These are phyloP conservation scores for Vigna hirtella DNA, from an alignment of 306 rosid species.

Conservation along the genomic window DNA sequence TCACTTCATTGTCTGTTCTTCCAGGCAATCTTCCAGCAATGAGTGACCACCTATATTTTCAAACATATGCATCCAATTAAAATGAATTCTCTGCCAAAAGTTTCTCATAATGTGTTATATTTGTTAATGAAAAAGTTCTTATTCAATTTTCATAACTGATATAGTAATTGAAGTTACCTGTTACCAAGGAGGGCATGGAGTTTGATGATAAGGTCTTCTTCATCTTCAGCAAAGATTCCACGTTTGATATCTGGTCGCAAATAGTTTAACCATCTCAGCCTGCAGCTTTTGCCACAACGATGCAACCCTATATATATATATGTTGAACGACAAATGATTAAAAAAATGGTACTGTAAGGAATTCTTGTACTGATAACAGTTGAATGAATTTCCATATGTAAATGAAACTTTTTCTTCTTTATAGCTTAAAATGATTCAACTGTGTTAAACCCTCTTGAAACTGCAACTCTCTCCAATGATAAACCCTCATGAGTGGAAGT, in stretches of 20 bases:
- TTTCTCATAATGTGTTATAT: background rate
- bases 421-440: background rate
- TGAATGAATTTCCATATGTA: background rate
- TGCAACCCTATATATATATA: slow-evolving; percentile 55
- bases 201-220: slow-evolving; percentile 82
- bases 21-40: slow-evolving; percentile 75
- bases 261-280: slow-evolving; percentile 80
- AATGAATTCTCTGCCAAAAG: background rate
- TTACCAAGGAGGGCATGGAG: slow-evolving; percentile 86
- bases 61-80: background rate
- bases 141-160: background rate
- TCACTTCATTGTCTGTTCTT: slow-evolving; percentile 64
- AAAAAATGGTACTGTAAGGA: background rate
- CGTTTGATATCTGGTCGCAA: slow-evolving; percentile 76
- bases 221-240: slow-evolving; percentile 73
- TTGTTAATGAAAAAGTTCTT: background rate
- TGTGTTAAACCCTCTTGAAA: background rate
- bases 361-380: background rate
- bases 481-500: background rate
- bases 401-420: background rate
- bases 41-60: slow-evolving; percentile 59
- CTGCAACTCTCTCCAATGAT: background rate
- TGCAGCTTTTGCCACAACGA: slow-evolving; percentile 82
- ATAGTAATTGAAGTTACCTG: slow-evolving; percentile 49
- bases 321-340: background rate